Base-by-base conservation (phyloP, 345 rosid genomes). In the Corchorus capsularis region DNA sequence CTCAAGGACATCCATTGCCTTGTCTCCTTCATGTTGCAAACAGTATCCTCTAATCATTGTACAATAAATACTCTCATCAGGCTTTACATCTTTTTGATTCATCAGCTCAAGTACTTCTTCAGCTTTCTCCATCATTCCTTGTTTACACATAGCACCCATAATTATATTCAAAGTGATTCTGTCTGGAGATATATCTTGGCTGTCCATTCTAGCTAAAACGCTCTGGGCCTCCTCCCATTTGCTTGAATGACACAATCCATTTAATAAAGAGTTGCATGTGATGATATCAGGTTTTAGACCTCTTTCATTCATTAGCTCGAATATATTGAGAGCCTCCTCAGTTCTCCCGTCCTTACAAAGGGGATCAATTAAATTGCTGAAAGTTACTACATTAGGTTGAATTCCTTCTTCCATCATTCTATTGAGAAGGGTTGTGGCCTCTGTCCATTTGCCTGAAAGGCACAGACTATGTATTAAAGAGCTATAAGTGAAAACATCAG, bases 11-110 rank as follows among this genome's bases (percentile, higher is more conserved):
- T 46, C 47, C 46, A 27, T 22, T 7, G 66, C 75, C 22, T 59
- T 50, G 11, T 41, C 64, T 37, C 57, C 16, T 45, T 60, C 47
- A 15, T 22, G 6, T 57, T 72, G n/a, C 39, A 20, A 41, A 41
- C 53, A 43, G 5, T 41, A 72, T 14, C 41, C 75, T 43, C 13
- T 37, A 47, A 72, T 43, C 66, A 59, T 11, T 5, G 20, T 9
- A 19, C 4, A 5, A 43, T 35, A 72, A 41, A 54, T 57, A 10
- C 57, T 17, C 0, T 13, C 20, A 35, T 56, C 56, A 57, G 75
- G 66, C 53, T 15, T 47, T 14, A 72, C 22, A 39, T 65, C 75
- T 20, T 60, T 57, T n/a, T 61, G 34, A 61, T 15, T 62, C 69
- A 74, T 74, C 34, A 35, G 27, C 17, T 47, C 65, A 7, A 74